Percentiles rank a stretch among this genome's conserved stretches.
These are phyloP conservation scores for Diaporthe ampelina DNA, from an alignment of 2,329 filamentous ascomycete genomes.

Conservation along the genomic window DNA sequence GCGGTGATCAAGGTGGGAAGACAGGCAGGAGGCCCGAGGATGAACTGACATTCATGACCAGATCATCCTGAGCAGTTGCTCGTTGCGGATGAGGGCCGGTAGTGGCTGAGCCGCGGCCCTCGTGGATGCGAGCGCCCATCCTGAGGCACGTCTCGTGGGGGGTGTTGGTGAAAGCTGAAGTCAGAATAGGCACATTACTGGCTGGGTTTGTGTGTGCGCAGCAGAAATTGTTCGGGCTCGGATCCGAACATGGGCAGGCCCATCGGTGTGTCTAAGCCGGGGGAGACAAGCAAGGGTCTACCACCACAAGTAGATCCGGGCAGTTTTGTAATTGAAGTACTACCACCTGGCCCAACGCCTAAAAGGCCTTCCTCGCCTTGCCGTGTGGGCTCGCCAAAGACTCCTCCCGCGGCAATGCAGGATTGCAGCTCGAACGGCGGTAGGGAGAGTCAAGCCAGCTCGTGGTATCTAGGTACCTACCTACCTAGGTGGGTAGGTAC, in stretches of 20 bases:
- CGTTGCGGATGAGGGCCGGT: neutral
- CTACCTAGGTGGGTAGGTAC: too few relatives aligned
- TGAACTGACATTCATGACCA: slow-evolving; percentile 68
- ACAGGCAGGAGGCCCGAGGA: neutral
- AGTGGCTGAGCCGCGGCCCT: neutral
- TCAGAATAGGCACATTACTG: neutral
- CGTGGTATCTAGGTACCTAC: neutral
- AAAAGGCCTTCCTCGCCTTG: neutral
- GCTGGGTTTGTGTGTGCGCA: neutral
- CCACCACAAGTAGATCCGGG: neutral
- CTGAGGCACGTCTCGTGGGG: neutral
- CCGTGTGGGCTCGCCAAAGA: neutral
- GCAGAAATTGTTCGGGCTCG: slow-evolving; percentile 1
- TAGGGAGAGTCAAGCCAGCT: neutral
- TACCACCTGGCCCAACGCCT: neutral
- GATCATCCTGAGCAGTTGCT: slow-evolving; percentile 58
- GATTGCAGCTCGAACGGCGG: neutral
- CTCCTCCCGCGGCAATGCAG: neutral
- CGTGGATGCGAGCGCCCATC: slow-evolving; percentile 2
- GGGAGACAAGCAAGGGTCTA: neutral
- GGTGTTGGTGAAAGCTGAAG: neutral
- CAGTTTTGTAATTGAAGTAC: neutral
- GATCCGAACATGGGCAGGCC: neutral
- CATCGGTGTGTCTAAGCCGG: neutral
- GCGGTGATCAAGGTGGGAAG: neutral